A percentile compares a stretch with the other conserved stretches of the same genome.
Evolutionary conservation across 371 early-diverging fungal genomes (phyloP).

Genomic region (Lichtheimia ornata): DNA sequence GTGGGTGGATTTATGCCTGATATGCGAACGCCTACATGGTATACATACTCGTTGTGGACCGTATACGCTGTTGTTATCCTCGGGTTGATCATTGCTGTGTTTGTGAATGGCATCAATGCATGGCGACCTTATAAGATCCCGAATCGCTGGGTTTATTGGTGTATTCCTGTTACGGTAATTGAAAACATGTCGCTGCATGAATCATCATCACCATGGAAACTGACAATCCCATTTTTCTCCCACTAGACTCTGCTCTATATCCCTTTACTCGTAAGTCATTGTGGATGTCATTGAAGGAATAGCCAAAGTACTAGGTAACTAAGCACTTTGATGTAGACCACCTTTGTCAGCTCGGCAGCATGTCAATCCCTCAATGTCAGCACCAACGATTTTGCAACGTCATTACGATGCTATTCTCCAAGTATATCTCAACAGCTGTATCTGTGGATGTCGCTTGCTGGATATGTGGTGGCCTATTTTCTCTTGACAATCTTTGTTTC

Average conservation of each 20-base stretch:
- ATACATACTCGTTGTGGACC: slow-evolving; percentile 52
- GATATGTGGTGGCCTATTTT: slow-evolving; percentile 66
- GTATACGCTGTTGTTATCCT: slow-evolving; percentile 31
- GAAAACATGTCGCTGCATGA: background rate
- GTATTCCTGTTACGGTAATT: slow-evolving; percentile 59
- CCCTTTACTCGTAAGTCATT: slow-evolving; percentile 37
- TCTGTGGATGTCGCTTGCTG: slow-evolving; percentile 60
- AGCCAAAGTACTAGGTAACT: too few relatives aligned
- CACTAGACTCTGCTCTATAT: slow-evolving; percentile 47
- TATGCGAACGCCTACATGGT: slow-evolving; percentile 54
- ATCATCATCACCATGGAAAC: background rate
- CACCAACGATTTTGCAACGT: slow-evolving; percentile 37
- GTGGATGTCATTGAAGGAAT: too few relatives aligned
- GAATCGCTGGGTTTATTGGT: slow-evolving; percentile 61
- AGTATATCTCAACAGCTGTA: slow-evolving; percentile 56
- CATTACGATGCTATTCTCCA: slow-evolving; percentile 53
- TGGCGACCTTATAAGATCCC: slow-evolving; percentile 46
- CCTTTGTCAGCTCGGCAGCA: slow-evolving; percentile 62
- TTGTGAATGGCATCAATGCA: slow-evolving; percentile 38
- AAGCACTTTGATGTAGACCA: slow-evolving; percentile 29
- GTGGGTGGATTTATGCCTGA: slow-evolving; percentile 52
- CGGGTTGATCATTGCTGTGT: slow-evolving; percentile 30
- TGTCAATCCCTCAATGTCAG: slow-evolving; percentile 55
- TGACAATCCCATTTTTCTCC: background rate
- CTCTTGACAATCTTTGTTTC: slow-evolving; percentile 70